A percentile compares a stretch with the other conserved stretches of the same genome.
Evolutionary conservation across 2,329 filamentous ascomycete species (phyloP).

Genomic region (Hymenotorrendiella dingleyae): DNA sequence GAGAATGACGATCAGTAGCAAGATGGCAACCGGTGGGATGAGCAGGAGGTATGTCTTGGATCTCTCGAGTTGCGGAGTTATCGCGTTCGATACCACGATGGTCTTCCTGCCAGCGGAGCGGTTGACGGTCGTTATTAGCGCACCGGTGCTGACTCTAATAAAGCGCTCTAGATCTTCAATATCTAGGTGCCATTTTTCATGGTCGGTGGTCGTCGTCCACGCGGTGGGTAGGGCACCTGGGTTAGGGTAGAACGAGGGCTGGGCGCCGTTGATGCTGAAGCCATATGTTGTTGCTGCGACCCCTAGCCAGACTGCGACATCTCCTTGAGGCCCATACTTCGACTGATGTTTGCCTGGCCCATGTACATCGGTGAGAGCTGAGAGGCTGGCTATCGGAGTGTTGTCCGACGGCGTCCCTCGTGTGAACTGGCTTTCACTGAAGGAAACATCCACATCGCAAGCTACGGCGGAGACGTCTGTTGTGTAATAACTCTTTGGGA

Average conservation of each 20-base stretch:
- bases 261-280: neutral
- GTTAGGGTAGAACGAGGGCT: neutral
- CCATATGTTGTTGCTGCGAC: neutral
- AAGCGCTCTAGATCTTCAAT: neutral
- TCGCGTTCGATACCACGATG: neutral
- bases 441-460: neutral
- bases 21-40: neutral
- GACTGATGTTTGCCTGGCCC: neutral
- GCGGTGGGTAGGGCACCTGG: neutral
- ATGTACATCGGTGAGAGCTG: neutral
- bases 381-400: neutral
- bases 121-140: neutral
- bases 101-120: neutral
- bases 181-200: neutral
- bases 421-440: neutral
- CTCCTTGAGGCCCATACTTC: neutral
- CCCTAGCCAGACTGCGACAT: neutral
- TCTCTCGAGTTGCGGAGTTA: neutral
- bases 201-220: neutral
- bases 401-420: neutral
- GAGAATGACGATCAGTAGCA: neutral
- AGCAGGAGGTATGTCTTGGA: neutral
- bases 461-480: neutral
- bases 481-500: neutral
- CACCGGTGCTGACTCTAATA: neutral